Base-by-base conservation (phyloP, 1,284 basidiomycete species). In the Termitomyces sp. region DNA sequence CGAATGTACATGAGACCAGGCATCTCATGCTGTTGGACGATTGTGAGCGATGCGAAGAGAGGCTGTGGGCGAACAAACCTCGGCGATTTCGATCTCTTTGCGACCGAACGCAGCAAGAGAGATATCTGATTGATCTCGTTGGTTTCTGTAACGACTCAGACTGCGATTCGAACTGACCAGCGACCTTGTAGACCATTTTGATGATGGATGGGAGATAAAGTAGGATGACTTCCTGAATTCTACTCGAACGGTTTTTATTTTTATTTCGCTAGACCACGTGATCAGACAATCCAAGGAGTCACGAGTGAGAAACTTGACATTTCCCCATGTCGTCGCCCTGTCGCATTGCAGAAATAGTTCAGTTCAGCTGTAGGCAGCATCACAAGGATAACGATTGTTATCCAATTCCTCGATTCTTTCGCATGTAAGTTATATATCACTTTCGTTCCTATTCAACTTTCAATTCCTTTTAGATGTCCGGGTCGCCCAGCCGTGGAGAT, bases 61-160 rank as follows among this genome's bases (percentile, higher is more conserved):
- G 58, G 59, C 58, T 54, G 61, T 53, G 55, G 53, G 54, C 61
- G 55, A 45, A 61, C 50, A 30, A 55, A 89, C 89, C 83, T 98
- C 94, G 63, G 95, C 94, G 74, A 98, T 94, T 80, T 96, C 89
- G 68, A 98, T 92, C 80, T 98, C 95, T 81, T 98, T 97, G 78
- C 95, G 93, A 76, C 94, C 92, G 72, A 93, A 95, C 60, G 93
- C 91, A 70, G 94, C 95, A 70, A 98, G 91, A 70, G 94, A 98
- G 71, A 97, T 80, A 71, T 98, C 94, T 89, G 70, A 15, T 12
- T 36, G 24, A 34, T 38, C 28, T 24, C 15, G 17, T 52, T 26
- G 55, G 43, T 43, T 47, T 48, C 33, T 43, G 36, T 3, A 19
- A 40, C 34, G 10, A 42, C 36, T 2, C 6, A 15, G 9, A 45